A percentile compares a stretch with the other conserved stretches of the same genome.
Evolutionary conservation across 2,329 filamentous ascomycete genomes (phyloP).

Genomic region (Penicillium sp.): DNA sequence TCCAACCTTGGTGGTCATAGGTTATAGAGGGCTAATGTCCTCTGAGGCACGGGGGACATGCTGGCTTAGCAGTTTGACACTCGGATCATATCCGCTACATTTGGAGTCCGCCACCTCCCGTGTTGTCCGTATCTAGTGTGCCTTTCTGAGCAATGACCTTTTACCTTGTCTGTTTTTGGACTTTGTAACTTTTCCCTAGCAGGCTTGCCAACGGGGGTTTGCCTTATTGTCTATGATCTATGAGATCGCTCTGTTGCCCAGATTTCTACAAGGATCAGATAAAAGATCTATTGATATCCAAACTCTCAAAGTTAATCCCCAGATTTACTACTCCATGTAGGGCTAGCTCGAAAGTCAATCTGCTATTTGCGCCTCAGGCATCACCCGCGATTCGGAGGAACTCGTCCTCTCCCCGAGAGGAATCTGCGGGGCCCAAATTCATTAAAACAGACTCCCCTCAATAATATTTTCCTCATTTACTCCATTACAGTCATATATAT

Average conservation of each 20-base stretch:
- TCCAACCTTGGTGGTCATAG: not conserved
- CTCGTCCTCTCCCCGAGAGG: slow-evolving; percentile 6
- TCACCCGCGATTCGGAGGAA: not conserved
- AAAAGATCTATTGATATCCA: not conserved
- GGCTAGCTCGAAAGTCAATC: slow-evolving; percentile 1
- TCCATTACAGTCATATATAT: not conserved
- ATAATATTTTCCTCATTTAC: not conserved
- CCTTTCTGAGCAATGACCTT: not conserved
- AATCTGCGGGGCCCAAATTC: slow-evolving; percentile 5
- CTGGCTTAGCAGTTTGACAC: not conserved
- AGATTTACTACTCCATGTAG: not conserved
- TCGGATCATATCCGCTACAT: not conserved
- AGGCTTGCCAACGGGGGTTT: too few species aligned
- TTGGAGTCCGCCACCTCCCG: not conserved
- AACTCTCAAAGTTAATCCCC: not conserved
- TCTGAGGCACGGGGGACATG: not conserved
- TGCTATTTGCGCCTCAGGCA: slow-evolving; percentile 3
- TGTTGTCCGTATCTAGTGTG: not conserved
- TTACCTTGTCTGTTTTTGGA: not conserved
- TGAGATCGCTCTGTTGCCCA: too few species aligned
- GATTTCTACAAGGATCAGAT: not conserved
- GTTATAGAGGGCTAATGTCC: not conserved
- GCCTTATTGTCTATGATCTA: not conserved
- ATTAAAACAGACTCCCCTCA: not conserved
- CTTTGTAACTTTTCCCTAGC: not conserved